Conservation (phyloP, 2,329 filamentous ascomycete species). For the Cladosporium sp. region DNA sequence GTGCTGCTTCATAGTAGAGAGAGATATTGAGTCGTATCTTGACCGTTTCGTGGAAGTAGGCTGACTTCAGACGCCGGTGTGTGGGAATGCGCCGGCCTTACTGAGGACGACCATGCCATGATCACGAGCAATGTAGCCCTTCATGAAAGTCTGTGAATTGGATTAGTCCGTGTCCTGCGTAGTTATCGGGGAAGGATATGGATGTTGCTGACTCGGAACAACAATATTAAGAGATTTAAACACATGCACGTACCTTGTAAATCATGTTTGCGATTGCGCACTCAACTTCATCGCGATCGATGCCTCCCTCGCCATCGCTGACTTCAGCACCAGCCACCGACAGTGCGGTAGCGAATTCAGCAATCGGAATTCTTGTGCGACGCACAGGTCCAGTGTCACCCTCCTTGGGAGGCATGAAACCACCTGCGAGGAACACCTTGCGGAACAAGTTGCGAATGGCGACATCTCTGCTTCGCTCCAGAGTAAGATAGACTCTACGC, state of each 20-base stretch:
- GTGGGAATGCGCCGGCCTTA: conserved; percentile 89
- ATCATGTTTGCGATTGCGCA: conserved; percentile 95
- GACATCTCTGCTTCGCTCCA: conserved; percentile 89
- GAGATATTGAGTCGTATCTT: no score
- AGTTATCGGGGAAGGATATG: neutral
- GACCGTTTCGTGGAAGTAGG: neutral
- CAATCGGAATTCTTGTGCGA: conserved; percentile 72
- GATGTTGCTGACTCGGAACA: no score
- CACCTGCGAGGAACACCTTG: conserved; percentile 83
- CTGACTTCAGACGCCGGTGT: conserved; percentile 56
- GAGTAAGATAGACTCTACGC: conserved; percentile 86
- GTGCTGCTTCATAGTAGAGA: no score
- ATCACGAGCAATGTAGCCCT: conserved; percentile 94
- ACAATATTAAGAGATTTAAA: no score
- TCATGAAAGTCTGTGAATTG: conserved; percentile 75
- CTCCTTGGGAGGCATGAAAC: conserved; percentile 74
- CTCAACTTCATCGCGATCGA: conserved; percentile 91
- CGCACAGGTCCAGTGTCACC: conserved; percentile 57
- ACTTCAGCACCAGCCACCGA: conserved; percentile 57
- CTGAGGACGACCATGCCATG: conserved; percentile 87
- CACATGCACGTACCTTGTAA: conserved; percentile 86
- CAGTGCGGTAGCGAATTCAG: conserved; percentile 81
- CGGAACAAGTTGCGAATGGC: conserved; percentile 86
- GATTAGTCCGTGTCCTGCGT: neutral
- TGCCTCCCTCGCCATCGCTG: conserved; percentile 53